These are phyloP conservation scores for Gonapodya prolifera DNA, from an alignment of 192 early-diverging fungal genomes.

Conservation along the genomic window DNA sequence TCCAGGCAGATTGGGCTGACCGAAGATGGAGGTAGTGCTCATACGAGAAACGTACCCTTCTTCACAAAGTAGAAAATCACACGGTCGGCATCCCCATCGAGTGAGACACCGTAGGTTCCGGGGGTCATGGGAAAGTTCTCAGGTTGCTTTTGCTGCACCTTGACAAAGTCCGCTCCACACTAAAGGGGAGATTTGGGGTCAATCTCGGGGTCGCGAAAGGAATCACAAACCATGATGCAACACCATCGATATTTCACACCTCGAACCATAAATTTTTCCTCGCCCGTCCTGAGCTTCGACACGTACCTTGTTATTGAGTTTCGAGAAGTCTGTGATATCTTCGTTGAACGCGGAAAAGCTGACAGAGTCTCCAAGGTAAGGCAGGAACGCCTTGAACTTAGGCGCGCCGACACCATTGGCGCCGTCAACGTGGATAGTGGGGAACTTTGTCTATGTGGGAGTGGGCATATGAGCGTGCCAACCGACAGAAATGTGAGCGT, in stretches of 20 bases:
- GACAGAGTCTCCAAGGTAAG: constrained; percentile 47
- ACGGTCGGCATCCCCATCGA: constrained; percentile 98
- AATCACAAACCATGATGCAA: no score
- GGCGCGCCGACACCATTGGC: constrained; percentile 97
- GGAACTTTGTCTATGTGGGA: constrained; percentile 29
- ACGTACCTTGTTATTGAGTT: constrained; percentile 73
- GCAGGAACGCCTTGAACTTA: constrained; percentile 62
- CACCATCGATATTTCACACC: no score
- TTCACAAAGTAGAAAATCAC: constrained; percentile 91
- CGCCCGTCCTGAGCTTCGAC: no score
- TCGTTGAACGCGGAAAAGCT: constrained; percentile 65
- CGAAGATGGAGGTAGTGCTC: constrained; percentile 83
- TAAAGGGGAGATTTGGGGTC: constrained; percentile 17
- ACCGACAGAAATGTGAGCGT: background rate
- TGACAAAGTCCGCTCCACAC: constrained; percentile 97
- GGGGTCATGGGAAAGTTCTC: constrained; percentile 45
- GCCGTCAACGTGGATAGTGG: constrained; percentile 69
- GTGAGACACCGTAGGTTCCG: constrained; percentile 70
- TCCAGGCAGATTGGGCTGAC: constrained; percentile 94
- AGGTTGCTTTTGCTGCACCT: constrained; percentile 73
- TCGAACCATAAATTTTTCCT: no score
- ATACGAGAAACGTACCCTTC: constrained; percentile 39
- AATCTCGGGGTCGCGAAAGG: background rate
- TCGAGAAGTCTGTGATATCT: constrained; percentile 50
- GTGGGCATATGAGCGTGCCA: background rate